These are phyloP conservation scores for Trifolium subterraneum DNA, from an alignment of 306 rosid genomes.

Conservation along the genomic window DNA sequence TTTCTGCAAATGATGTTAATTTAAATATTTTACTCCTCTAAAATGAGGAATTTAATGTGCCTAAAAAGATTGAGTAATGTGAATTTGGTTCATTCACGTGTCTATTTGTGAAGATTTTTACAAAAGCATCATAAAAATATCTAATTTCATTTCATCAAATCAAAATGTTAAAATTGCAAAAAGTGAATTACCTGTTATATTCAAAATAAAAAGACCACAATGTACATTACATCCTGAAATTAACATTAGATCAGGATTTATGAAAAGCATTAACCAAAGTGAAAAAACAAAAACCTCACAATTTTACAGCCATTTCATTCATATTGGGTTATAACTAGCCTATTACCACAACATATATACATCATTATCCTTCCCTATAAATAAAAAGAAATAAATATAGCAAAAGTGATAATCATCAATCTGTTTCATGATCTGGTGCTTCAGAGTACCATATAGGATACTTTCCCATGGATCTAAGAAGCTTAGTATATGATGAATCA, in stretches of 20 bases:
- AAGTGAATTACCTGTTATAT: background rate
- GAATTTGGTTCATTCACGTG: no score
- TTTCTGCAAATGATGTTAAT: no score
- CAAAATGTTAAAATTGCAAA: background rate
- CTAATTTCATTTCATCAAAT: background rate
- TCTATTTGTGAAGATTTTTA: no score
- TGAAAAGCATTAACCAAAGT: background rate
- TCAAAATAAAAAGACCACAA: background rate
- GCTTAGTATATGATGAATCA: slow-evolving; percentile 75
- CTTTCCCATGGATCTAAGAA: slow-evolving; percentile 73
- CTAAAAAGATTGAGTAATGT: no score
- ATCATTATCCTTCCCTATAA: slow-evolving; percentile 2
- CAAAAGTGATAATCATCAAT: slow-evolving; percentile 42
- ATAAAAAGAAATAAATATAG: background rate
- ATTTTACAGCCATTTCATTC: background rate
- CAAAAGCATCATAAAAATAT: background rate
- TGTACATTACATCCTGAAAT: slow-evolving; percentile 5
- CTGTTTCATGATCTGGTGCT: slow-evolving; percentile 86
- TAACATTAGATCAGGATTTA: slow-evolving; percentile 5
- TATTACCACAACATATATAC: background rate
- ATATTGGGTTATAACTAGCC: background rate
- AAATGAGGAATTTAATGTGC: no score
- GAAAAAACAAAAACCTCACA: background rate
- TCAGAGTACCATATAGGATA: slow-evolving; percentile 85
- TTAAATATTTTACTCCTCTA: no score